Conservation (phyloP, 495 filamentous ascomycete species). For the Pseudoneurospora amorphoporcata region DNA sequence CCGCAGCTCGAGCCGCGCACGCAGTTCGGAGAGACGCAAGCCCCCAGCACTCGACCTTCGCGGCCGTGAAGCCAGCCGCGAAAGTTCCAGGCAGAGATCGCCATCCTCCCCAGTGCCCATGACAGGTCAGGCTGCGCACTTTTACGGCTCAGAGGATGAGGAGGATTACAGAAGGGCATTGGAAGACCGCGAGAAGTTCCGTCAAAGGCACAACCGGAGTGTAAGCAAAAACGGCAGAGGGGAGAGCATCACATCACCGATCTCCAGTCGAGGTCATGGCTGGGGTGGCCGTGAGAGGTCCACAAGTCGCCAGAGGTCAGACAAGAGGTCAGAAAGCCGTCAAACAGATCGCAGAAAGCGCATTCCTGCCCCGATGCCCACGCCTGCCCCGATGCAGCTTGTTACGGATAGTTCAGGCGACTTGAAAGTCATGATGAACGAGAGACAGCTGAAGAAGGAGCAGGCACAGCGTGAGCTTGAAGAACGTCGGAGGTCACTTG, state of each 20-base stretch:
- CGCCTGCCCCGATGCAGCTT: constrained; percentile 22
- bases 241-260: constrained; percentile 12
- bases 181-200: constrained; percentile 51
- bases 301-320: constrained; percentile 9
- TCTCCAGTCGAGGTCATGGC: constrained; percentile 8
- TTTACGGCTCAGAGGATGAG: constrained; percentile 42
- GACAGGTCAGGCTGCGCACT: constrained; percentile 30
- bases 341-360: constrained; percentile 15
- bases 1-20: constrained; percentile 12
- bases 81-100: constrained; percentile 52
- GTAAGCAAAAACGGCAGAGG: constrained; percentile 37
- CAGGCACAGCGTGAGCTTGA: constrained; percentile 78
- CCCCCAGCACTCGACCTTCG: constrained; percentile 43
- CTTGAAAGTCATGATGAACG: constrained; percentile 38
- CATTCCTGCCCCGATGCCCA: constrained; percentile 15
- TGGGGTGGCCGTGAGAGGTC: constrained; percentile 37
- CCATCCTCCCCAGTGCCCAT: constrained; percentile 76
- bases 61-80: constrained; percentile 40
- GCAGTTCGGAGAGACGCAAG: constrained; percentile 34
- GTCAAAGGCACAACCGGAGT: constrained; percentile 48
- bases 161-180: constrained; percentile 51
- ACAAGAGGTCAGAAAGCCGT: constrained; percentile 40
- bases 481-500: constrained; percentile 72
- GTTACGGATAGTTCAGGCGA: constrained; percentile 24
- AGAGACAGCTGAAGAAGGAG: constrained; percentile 55